These are phyloP conservation scores for Piper betle DNA, from an alignment of 164 flowering plant genomes.

Conservation along the genomic window DNA sequence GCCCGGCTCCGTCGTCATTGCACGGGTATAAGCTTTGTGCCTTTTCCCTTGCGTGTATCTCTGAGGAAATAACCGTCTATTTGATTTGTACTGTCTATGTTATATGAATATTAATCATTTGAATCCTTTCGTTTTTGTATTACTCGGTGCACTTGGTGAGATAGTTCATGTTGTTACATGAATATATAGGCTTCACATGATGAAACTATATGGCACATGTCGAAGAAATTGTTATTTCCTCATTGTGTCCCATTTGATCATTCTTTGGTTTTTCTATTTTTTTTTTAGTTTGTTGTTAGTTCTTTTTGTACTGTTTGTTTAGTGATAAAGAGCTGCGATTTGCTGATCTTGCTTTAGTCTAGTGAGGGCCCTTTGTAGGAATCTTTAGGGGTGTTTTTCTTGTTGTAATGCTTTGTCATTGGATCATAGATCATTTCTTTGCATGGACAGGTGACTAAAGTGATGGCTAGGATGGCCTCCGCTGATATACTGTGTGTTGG, in stretches of 20 bases:
- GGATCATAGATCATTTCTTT: neutral
- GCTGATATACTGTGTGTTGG: conserved; percentile 92
- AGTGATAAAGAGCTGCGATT: too few species aligned
- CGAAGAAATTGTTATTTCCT: too few species aligned
- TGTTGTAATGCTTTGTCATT: neutral
- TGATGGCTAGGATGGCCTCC: conserved; percentile 74
- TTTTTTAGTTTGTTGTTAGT: too few species aligned
- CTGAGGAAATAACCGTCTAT: neutral
- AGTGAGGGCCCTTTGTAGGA: too few species aligned
- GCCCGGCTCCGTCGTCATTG: conserved; percentile 65
- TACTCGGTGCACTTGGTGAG: neutral
- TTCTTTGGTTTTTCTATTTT: too few species aligned
- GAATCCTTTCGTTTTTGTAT: neutral
- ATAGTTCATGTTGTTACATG: neutral
- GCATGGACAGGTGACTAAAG: conserved; percentile 60
- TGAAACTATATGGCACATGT: too few species aligned
- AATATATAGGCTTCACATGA: too few species aligned
- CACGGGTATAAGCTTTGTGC: conserved; percentile 39
- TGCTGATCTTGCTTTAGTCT: too few species aligned
- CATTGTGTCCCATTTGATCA: too few species aligned
- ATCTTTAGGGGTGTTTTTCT: too few species aligned
- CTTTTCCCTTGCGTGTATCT: neutral
- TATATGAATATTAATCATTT: neutral
- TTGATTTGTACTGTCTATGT: neutral
- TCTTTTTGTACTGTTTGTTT: too few species aligned